These are phyloP conservation scores for Amaranthus cruentus DNA, from an alignment of 148 eudicot species.

Conservation along the genomic window DNA sequence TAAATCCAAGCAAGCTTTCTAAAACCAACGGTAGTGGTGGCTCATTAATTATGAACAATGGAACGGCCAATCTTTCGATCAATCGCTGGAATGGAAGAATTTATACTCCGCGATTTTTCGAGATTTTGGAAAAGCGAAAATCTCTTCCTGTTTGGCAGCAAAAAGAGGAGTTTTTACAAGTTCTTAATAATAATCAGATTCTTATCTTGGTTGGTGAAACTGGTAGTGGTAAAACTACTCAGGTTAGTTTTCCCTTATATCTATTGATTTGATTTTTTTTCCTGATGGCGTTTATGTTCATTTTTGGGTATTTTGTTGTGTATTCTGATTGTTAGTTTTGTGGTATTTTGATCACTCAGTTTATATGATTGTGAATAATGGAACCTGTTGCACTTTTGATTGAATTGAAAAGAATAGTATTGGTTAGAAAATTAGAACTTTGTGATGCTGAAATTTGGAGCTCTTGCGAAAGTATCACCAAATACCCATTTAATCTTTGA, in stretches of 20 bases:
- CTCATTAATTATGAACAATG: conserved; percentile 18
- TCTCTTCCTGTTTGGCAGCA: conserved; percentile 93
- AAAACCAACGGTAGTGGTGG: conserved; percentile 33
- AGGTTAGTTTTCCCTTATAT: conserved; percentile 39
- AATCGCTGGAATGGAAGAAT: conserved; percentile 78
- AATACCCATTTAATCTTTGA: too few relatives aligned
- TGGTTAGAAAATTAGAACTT: too few relatives aligned
- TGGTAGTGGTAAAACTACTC: conserved; percentile 98
- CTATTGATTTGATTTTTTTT: not conserved
- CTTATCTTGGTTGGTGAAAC: conserved; percentile 92
- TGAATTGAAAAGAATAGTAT: too few relatives aligned
- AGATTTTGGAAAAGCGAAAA: conserved; percentile 86
- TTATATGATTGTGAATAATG: too few relatives aligned
- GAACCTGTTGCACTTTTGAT: too few relatives aligned
- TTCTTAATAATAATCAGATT: conserved; percentile 51
- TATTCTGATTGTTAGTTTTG: too few relatives aligned
- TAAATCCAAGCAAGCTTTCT: conserved; percentile 20
- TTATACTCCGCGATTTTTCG: conserved; percentile 57
- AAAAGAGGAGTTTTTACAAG: conserved; percentile 76
- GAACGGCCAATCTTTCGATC: conserved; percentile 12
- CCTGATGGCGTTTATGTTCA: not conserved
- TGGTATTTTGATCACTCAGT: too few relatives aligned
- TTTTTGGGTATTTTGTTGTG: not conserved
- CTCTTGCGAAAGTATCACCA: too few relatives aligned
- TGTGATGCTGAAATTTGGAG: too few relatives aligned